A percentile compares a stretch with the other conserved stretches of the same genome.
Conservation (phyloP, 192 early-diverging fungal species). For the Pilobolus umbonatus region DNA sequence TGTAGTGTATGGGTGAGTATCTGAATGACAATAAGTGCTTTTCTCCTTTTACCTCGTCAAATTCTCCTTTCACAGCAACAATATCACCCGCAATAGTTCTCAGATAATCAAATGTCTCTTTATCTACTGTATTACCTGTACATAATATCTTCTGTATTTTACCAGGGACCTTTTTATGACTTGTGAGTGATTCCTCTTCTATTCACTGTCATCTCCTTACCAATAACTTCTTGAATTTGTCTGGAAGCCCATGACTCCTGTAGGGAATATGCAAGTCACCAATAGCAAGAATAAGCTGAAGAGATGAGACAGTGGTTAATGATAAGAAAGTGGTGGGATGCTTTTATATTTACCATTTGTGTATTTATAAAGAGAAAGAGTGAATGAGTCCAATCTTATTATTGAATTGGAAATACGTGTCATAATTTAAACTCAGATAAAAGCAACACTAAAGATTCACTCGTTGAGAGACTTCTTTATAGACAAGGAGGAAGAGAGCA, state of each 20-base stretch:
- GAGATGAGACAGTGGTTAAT: no score
- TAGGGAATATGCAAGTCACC: constrained; percentile 97
- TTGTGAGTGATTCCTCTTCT: no score
- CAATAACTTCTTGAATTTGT: constrained; percentile 90
- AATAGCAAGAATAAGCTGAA: constrained; percentile 84
- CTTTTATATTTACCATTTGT: no score
- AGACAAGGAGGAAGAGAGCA: no score
- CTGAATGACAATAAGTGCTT: neutral
- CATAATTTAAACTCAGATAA: no score
- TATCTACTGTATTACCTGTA: constrained; percentile 84
- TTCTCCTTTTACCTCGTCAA: constrained; percentile 59
- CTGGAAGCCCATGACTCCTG: constrained; percentile 79
- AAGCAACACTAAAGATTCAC: no score
- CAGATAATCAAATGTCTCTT: constrained; percentile 85
- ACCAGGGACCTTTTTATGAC: constrained; percentile 63
- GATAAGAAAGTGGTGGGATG: no score
- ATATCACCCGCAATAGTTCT: constrained; percentile 75
- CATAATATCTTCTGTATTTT: constrained; percentile 96
- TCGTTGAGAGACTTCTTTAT: no score
- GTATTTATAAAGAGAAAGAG: no score
- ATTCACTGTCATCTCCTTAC: no score
- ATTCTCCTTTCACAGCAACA: constrained; percentile 75
- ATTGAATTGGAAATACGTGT: no score
- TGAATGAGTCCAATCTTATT: no score
- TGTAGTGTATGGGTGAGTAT: constrained; percentile 8